Evolutionary conservation across 495 filamentous ascomycete species (phyloP).

Genomic region (Polyplosphaeria fusca): DNA sequence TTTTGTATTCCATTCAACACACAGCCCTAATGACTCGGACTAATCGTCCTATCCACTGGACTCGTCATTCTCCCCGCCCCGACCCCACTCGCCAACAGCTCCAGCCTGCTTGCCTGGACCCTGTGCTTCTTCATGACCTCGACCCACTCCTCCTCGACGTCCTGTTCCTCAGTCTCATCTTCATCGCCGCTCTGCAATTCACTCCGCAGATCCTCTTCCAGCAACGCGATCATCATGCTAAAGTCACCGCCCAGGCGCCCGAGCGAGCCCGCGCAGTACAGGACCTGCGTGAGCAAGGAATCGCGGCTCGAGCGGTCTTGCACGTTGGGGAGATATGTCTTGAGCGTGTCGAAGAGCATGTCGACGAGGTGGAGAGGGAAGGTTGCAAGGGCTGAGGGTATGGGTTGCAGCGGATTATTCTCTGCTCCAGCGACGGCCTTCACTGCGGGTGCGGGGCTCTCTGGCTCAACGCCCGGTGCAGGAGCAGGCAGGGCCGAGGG

Average conservation of each 20-base stretch:
- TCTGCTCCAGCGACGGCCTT: background rate
- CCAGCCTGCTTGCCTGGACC: slow-evolving; percentile 77
- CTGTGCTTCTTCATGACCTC: slow-evolving; percentile 88
- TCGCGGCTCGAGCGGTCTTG: slow-evolving; percentile 74
- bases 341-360: slow-evolving; percentile 74
- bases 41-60: slow-evolving; percentile 9
- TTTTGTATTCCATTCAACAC: too few species aligned
- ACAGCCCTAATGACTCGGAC: slow-evolving; percentile 7
- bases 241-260: slow-evolving; percentile 92
- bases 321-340: slow-evolving; percentile 77
- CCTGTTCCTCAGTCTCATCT: slow-evolving; percentile 32
- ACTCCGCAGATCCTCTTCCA: slow-evolving; percentile 47
- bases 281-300: slow-evolving; percentile 85
- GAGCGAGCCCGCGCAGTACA: slow-evolving; percentile 93
- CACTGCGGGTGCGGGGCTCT: slow-evolving; percentile 39
- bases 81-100: slow-evolving; percentile 65
- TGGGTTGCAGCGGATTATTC: slow-evolving; percentile 60
- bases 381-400: slow-evolving; percentile 75
- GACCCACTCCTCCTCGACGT: slow-evolving; percentile 70
- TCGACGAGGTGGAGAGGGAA: slow-evolving; percentile 85
- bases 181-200: slow-evolving; percentile 39
- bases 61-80: slow-evolving; percentile 29
- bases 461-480: slow-evolving; percentile 36
- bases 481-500: slow-evolving; percentile 47
- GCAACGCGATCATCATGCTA: slow-evolving; percentile 73